A percentile compares a stretch with the other conserved stretches of the same genome.
Evolutionary conservation across 768 basidiomycete species (phyloP).

Genomic region (Tubosaeta brunneosetosa): DNA sequence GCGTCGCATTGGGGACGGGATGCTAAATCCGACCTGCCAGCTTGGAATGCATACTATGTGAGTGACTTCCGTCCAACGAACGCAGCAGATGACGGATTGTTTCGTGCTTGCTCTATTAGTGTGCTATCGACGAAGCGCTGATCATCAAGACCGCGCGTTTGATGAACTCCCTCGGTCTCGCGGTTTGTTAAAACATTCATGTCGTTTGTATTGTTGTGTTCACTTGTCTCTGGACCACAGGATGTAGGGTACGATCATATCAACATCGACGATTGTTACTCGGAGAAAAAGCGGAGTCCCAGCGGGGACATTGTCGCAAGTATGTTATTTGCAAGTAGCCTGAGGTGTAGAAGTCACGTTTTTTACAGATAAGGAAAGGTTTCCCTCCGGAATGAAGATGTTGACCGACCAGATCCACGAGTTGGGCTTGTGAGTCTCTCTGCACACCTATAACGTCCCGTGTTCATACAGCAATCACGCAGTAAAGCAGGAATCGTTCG

Average conservation of each 20-base stretch:
- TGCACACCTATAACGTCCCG: not conserved
- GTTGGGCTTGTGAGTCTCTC: constrained; percentile 48
- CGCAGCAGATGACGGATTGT: not conserved
- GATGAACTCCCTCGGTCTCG: constrained; percentile 49
- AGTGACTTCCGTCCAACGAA: constrained; percentile 9
- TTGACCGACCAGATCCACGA: constrained; percentile 53
- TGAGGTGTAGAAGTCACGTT: constrained; percentile 1
- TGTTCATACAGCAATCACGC: not conserved
- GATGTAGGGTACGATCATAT: constrained; percentile 55
- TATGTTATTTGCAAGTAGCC: constrained; percentile 14
- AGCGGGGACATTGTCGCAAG: constrained; percentile 55
- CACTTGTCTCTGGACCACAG: constrained; percentile 27
- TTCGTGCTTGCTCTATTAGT: constrained; percentile 32
- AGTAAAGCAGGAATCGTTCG: constrained; percentile 63
- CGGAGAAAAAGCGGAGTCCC: constrained; percentile 49
- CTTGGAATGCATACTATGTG: constrained; percentile 69
- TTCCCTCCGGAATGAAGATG: constrained; percentile 54
- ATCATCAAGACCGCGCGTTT: constrained; percentile 46
- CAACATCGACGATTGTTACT: constrained; percentile 64
- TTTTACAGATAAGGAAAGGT: constrained; percentile 41
- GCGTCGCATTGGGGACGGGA: not conserved
- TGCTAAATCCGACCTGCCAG: constrained; percentile 29
- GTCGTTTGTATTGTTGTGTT: not conserved
- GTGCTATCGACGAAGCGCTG: constrained; percentile 52
- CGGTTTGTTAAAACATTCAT: constrained; percentile 31